phyloP scores from a whole-genome alignment of 176 grass and related monocot genomes.

The Oryza australiensis region DNA sequence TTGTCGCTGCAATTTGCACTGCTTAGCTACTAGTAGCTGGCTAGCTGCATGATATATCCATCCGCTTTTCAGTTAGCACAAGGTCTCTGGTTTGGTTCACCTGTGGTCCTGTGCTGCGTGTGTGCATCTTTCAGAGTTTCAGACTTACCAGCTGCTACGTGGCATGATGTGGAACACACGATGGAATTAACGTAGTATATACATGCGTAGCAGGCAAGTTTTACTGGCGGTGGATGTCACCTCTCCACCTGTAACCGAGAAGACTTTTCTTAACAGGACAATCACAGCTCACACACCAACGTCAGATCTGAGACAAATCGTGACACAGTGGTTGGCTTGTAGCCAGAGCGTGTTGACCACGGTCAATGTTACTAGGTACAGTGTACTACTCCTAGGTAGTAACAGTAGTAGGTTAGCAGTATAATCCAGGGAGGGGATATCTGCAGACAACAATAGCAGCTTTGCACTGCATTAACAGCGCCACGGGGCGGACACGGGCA shows the following conservation, averaged over 20 bases:
- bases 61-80: background rate
- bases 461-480: constrained; percentile 31
- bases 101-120: background rate
- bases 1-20: background rate
- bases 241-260: background rate
- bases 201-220: background rate
- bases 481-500: constrained; percentile 17
- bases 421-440: constrained; percentile 18
- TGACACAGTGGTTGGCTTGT: background rate
- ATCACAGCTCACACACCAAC: background rate
- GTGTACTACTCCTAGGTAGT: background rate
- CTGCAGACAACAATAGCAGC: constrained; percentile 18
- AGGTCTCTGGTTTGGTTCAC: background rate
- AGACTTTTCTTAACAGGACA: background rate
- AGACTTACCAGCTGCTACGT: background rate
- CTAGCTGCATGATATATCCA: background rate
- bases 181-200: background rate
- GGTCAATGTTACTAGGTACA: background rate
- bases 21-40: no score
- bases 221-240: background rate
- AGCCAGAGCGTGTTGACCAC: background rate
- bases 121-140: background rate
- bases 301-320: constrained; percentile 10
- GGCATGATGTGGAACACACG: background rate
- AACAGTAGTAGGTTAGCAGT: background rate